Base-by-base conservation (phyloP, 768 basidiomycete genomes). In the Sporobolomyces roseus region DNA sequence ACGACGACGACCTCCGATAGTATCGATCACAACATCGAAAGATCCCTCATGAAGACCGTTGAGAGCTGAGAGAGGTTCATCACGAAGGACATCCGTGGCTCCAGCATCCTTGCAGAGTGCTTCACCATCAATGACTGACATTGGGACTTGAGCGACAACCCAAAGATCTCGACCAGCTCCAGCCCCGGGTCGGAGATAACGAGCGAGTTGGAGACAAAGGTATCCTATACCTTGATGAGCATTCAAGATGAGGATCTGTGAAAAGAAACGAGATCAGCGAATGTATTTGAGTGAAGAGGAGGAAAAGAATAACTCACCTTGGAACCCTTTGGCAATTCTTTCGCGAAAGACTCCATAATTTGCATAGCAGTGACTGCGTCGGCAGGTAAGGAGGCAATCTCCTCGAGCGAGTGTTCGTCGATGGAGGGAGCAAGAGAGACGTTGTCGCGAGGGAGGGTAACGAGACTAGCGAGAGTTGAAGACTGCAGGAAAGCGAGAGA, bases 1-100 rank as follows among this genome's bases (percentile, higher is more conserved):
- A 72, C 66, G 30, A 12, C 71, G 53, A 9, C 71, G 46, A 5
- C 72, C 75, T 27, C 74, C 77, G 12, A 74, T 66, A 17, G 74
- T 75, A 62, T 77, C 76, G 19, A 77, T 59, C 2, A 77, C 75
- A 16, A 73, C 73, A 29, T 76, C 75, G 61, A 75, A 77, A 29
- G 62, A 68, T 6, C 72, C 71, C 55, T 77, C 77, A 56, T 74
- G 72, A 30, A 74, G 50, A 1, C 56, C 48, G 49, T 75, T 61
- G 50, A 77, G 60, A 17, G 72, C 73, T 17, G 68, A 65, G 17
- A 75, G 53, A 19, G 72, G 62, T 23, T 77, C 77, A 25, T 75
- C 77, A 9, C 71, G 55, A 9, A 76, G 13, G 2, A 74, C 72
- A 16, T 72, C 74, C 9, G 69, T 67, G 14, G 74, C 75, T 5